Evolutionary conservation across 1,284 basidiomycete genomes (phyloP), one percentile per base, ranked within the genome.

Genomic region (Moniliophthora roreri): DNA sequence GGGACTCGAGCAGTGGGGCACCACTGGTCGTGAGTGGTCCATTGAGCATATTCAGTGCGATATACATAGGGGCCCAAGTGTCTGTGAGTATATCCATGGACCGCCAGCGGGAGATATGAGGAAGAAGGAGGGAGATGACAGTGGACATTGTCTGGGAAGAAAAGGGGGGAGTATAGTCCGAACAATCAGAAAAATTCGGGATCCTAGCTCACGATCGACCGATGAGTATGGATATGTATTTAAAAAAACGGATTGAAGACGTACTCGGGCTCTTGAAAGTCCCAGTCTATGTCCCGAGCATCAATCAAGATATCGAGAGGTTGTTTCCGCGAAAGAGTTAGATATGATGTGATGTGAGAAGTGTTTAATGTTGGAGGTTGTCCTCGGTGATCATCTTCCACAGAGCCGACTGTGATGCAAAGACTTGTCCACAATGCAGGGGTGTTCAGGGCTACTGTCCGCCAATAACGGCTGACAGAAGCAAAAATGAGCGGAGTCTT

Each of bases 221-320:
- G 38, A 61, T 57, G 47, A 57, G 50, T 24, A 42, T 59, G 42
- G 45, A 20, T 21, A 53, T 49, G 24, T 23, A 47, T 18, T 20
- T 28, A 24, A 50, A 18, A 11, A n/a, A 51, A 48, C 35, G 4
- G 50, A 53, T 48, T 11, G 26, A 47, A 42, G 36, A 73, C 80
- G 56, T 57, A 78, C 79, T 73, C 74, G 35, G 69, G 65, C 59
- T 81, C 76, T 5, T 66, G 66, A 58, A 79, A 80, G 62, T 80
- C 73, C 78, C 77, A 81, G 35, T 76, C 71, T 3, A 70, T 70
- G 63, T 83, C 80, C 54, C 80, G 71, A 44, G 72, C 80, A 58
- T 84, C 77, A 48, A 84, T 75, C 38, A 78, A 70, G 53, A 83
- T 76, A 51, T 80, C 74, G n/a, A 82, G 61, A 0, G 79, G 72